Evolutionary conservation across 306 rosid species (phyloP), one percentile per base, ranked within the genome.

Genomic region (Bauhinia variegata): DNA sequence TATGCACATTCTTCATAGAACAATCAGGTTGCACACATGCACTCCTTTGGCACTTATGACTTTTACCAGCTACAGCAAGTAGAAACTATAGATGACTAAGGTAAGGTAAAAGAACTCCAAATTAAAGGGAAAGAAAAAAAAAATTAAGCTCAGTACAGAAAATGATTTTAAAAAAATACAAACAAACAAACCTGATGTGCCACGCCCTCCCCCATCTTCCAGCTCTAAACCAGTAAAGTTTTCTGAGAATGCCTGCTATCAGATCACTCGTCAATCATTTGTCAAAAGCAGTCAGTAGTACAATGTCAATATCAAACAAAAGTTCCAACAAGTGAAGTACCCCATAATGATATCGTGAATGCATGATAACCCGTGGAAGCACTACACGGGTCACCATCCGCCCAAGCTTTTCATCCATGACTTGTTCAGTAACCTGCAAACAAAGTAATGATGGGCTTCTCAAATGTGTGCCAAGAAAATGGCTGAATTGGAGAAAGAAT

Each of bases 151-250:
- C 53, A 17, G 6, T n/a, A 10, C 30, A 18, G 50, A 43, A 52
- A 48, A 32, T n/a, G n/a, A n/a, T n/a, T n/a, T n/a, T n/a, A n/a
- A n/a, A n/a, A n/a, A 55, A 54, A 47, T 32, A 15, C 32, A 46
- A 6, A 11, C 60, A 8, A 41, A 17, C 11, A 54, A 68, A 80
- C 98, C 96, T 87, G 99, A 95, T 73, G 99, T 95, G 57, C 99
- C 97, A 0, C 99, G 96, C 41, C 99, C 99, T 69, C 99, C 99
- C 64, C 99, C 97, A 69, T 95, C 99, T 86, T 95, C 99, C 67
- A 95, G 87, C 82, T 95, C 99, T 76, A 95, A 85, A 68, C 99
- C 97, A 50, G 95, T 83, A 77, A 95, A 95, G 75, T 90, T 88
- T 70, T 77, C 81, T 2, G 99, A 90, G 79, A 86, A 95, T 2